Evolutionary conservation across 2,329 filamentous ascomycete genomes (phyloP), one percentile per base, ranked within the genome.

Genomic region (Tolypocladium amazonense): DNA sequence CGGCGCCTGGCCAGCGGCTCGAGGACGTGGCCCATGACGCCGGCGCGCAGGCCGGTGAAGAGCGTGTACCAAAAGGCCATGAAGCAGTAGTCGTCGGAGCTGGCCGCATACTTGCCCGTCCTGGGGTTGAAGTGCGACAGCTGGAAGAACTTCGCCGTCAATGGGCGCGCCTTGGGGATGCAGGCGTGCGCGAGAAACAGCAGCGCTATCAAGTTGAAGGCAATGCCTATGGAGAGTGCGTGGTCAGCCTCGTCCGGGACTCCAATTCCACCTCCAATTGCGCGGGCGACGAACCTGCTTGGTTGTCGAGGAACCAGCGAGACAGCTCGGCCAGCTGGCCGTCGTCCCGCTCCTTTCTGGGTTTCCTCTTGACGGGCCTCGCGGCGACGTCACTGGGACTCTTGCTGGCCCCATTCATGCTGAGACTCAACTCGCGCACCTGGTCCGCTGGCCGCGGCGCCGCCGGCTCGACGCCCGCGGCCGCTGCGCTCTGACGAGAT

Each of bases 21-120:
- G 54, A 97, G 81, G 15, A 94, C 69, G 76, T 96, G 92, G 71
- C 96, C 91, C 84, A 97, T 95, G 57, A 84, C 79, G 57, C 84
- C 85, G 41, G 91, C 92, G 61, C 93, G 88, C 57, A 97, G 79
- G 27, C 89, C 92, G 2, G 90, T 96, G 72, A 97, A 92, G 59
- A 91, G 80, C 59, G 96, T 80, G 66, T 95, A 83, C 78, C 87
- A 93, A 70, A 88, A 88, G 8, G 82, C 70, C 47, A 97, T 86
- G 67, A 92, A 85, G 71, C 87, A 88, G 62, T 85, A 76, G 75
- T 97, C 93, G 69, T 94, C 87, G 72, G 80, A 81, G 62, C 94
- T 92, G 65, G 88, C 82, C 47, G 84, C 83, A 73, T 96, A 97
- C 62, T 82, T 76, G 55, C 85, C 86, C 0, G 86, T 85, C 11